Evolutionary conservation across 129 eudicot genomes (phyloP).

Genomic region (Escallonia rubra): DNA sequence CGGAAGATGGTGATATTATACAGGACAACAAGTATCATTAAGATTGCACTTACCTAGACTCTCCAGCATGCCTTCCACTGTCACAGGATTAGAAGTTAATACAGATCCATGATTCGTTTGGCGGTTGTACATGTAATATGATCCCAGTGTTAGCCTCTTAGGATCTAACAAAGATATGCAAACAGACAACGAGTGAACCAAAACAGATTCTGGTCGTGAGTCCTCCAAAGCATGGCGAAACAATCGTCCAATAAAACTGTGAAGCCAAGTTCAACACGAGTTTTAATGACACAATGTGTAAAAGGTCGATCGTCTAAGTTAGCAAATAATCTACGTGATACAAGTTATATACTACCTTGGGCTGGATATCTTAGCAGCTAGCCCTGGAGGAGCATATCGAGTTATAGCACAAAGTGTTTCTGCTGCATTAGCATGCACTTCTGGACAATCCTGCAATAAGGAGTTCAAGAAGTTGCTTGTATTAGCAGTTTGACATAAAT

Average conservation of each 20-base stretch:
- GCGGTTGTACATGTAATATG: conserved; percentile 61
- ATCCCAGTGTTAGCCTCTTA: conserved; percentile 68
- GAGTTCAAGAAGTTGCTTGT: conserved; percentile 12
- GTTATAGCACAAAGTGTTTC: conserved; percentile 86
- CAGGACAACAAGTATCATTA: neutral
- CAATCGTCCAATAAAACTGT: conserved; percentile 76
- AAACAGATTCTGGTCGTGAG: conserved; percentile 80
- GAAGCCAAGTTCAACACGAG: neutral
- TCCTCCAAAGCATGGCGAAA: conserved; percentile 84
- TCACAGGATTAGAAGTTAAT: conserved; percentile 61
- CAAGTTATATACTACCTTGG: conserved; percentile 57
- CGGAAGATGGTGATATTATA: no score
- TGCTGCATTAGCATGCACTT: conserved; percentile 99
- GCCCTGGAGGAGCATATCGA: conserved; percentile 85
- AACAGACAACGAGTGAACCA: conserved; percentile 75
- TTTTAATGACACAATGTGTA: no score
- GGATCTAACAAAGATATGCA: conserved; percentile 91
- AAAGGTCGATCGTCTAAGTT: no score
- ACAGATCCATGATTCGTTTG: conserved; percentile 61
- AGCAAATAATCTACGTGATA: neutral
- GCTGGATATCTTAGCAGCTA: conserved; percentile 83
- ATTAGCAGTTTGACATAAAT: conserved; percentile 1
- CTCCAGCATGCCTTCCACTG: conserved; percentile 91
- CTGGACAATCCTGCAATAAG: conserved; percentile 78
- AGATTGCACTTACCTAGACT: conserved; percentile 54